These are phyloP conservation scores for Ustilago nuda DNA, from an alignment of 1,284 basidiomycete species.

Conservation along the genomic window DNA sequence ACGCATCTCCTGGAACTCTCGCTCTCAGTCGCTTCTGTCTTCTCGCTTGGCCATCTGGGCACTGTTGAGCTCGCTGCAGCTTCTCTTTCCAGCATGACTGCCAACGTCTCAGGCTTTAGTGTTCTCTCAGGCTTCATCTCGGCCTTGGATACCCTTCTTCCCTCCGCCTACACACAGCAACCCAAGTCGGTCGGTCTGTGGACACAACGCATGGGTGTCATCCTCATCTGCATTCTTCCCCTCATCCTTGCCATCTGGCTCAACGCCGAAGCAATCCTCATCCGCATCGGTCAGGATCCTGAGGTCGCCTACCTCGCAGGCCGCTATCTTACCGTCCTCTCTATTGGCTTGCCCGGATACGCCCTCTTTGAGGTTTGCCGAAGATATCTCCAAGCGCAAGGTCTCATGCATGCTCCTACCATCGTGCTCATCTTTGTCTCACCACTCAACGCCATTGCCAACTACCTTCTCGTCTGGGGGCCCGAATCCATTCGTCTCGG, in stretches of 20 bases:
- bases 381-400: slow-evolving; percentile 71
- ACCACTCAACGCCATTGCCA: slow-evolving; percentile 85
- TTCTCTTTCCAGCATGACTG: slow-evolving; percentile 65
- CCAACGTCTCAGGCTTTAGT: slow-evolving; percentile 66
- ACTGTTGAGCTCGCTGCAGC: slow-evolving; percentile 65
- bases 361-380: slow-evolving; percentile 70
- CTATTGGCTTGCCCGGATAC: slow-evolving; percentile 88
- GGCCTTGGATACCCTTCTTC: slow-evolving; percentile 87
- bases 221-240: slow-evolving; percentile 69
- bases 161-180: slow-evolving; percentile 87
- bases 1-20: slow-evolving; percentile 66
- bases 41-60: slow-evolving; percentile 66
- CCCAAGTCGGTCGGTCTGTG: slow-evolving; percentile 88
- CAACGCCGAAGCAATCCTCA: slow-evolving; percentile 81
- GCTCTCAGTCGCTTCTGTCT: slow-evolving; percentile 63
- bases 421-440: slow-evolving; percentile 85
- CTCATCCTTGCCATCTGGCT: slow-evolving; percentile 74
- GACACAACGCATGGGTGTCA: slow-evolving; percentile 83
- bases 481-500: slow-evolving; percentile 75
- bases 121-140: slow-evolving; percentile 77
- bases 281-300: slow-evolving; percentile 84
- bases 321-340: slow-evolving; percentile 79
- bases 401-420: slow-evolving; percentile 87
- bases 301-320: slow-evolving; percentile 84
- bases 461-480: slow-evolving; percentile 78